Evolutionary conservation across 306 rosid genomes (phyloP).

Genomic region (Quercus alba): DNA sequence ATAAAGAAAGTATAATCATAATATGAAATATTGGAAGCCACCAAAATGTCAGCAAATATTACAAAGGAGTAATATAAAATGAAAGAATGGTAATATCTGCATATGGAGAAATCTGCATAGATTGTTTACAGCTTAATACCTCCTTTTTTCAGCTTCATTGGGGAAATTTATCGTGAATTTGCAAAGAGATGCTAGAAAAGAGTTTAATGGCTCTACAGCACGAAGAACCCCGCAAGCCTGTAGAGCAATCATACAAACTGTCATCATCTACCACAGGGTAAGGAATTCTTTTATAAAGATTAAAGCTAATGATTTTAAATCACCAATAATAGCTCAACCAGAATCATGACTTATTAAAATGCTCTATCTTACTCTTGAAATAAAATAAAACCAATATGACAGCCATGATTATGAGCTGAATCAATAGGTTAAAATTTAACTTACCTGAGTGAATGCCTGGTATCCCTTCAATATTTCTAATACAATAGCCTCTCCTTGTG

Average conservation of each 20-base stretch:
- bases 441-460: conserved; percentile 97
- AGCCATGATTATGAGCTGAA: background rate
- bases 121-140: conserved; percentile 42
- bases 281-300: conserved; percentile 7
- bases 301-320: conserved; percentile 15
- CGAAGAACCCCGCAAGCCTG: conserved; percentile 98
- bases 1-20: background rate
- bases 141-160: conserved; percentile 68
- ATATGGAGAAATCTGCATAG: background rate
- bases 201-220: conserved; percentile 91
- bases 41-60: background rate
- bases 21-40: background rate
- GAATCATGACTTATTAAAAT: background rate
- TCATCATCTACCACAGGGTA: conserved; percentile 10
- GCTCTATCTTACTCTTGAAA: background rate
- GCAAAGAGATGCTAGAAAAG: conserved; percentile 97
- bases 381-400: background rate
- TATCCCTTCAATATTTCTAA: conserved; percentile 96
- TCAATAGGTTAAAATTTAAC: background rate
- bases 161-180: conserved; percentile 94
- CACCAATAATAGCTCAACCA: conserved; percentile 1
- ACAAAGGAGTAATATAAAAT: background rate
- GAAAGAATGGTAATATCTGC: background rate
- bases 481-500: conserved; percentile 98
- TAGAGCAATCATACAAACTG: conserved; percentile 26